Evolutionary conservation across 352 stramenopile species (phyloP).

Genomic region (Phytophthora idaei): DNA sequence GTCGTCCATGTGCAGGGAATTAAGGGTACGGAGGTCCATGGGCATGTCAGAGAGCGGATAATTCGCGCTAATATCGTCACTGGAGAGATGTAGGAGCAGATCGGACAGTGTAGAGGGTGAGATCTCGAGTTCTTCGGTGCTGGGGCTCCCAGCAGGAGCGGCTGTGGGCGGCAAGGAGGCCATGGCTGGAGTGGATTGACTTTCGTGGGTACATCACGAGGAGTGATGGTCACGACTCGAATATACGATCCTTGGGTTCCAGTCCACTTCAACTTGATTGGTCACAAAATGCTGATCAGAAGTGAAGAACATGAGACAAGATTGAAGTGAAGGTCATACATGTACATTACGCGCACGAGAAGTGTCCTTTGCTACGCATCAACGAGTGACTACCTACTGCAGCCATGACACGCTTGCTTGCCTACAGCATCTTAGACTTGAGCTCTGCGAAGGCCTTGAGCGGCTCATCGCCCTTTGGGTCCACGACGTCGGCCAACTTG

Average conservation of each 20-base stretch:
- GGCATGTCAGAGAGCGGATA: background rate
- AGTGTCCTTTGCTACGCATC: background rate
- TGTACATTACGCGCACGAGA: conserved; percentile 20
- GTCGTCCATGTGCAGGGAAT: conserved; percentile 4
- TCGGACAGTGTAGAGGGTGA: background rate
- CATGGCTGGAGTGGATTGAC: background rate
- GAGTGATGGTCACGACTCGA: conserved; percentile 7
- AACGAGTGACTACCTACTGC: background rate
- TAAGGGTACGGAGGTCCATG: background rate
- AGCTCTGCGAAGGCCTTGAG: conserved; percentile 57
- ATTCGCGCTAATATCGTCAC: background rate
- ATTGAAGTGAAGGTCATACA: conserved; percentile 3
- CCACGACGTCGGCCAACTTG: conserved; percentile 40
- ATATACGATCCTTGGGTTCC: conserved; percentile 1
- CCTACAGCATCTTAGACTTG: conserved; percentile 61
- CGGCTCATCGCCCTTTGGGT: conserved; percentile 54
- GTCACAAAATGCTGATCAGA: too few species aligned
- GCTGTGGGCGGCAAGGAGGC: background rate
- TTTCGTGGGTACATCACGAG: background rate
- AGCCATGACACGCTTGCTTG: background rate
- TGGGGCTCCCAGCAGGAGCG: background rate
- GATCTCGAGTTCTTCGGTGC: background rate
- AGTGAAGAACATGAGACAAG: too few species aligned
- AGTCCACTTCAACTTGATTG: too few species aligned
- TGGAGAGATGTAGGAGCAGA: background rate